Evolutionary conservation across 352 stramenopile genomes (phyloP), one percentile per base, ranked within the genome.

Genomic region (Phytopythium litorale): DNA sequence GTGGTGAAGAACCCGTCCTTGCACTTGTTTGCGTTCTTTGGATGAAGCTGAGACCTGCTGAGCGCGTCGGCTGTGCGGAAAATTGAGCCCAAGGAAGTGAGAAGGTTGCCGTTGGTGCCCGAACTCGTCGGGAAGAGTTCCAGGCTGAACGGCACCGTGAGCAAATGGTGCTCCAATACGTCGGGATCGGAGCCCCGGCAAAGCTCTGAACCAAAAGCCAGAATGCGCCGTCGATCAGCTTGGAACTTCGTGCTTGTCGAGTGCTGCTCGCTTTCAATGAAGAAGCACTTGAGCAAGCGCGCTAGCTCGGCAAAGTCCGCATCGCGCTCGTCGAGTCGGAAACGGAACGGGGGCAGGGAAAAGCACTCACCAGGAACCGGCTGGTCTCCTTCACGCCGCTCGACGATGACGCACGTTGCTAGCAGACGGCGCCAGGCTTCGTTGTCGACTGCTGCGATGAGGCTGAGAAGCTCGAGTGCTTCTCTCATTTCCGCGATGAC

Each of bases 311-410:
- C 18, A 9, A 58, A 46, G 12, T 48, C 38, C 18, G 33, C 53
- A 32, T 58, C 53, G 35, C 53, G 53, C 25, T 58, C 53, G 23
- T 58, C 53, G 3, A 58, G 53, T 23, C 53, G 53, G 38, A 58
- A 49, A 0, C 33, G 53, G 38, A 58, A 11, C 35, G 37, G 18
- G 7, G 53, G 53, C 9, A 58, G 21, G 2, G 37, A 11, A 37
- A 58, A 58, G 33, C 23, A 30, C n/a, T 35, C 33, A 12, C 32
- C 53, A 4, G 35, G 53, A 4, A 58, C 53, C 0, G 12, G n/a
- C 21, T 35, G 23, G 37, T 46, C 53, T 7, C 53, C 53, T 33
- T 58, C 53, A 7, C 15, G 32, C n/a, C 1, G 33, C 3, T 49
- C 53, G 4, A 48, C 53, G 9, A 25, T 48, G 53, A 58, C 21